Conservation (phyloP, 2,329 filamentous ascomycete species). For the Dothistroma septosporum region DNA sequence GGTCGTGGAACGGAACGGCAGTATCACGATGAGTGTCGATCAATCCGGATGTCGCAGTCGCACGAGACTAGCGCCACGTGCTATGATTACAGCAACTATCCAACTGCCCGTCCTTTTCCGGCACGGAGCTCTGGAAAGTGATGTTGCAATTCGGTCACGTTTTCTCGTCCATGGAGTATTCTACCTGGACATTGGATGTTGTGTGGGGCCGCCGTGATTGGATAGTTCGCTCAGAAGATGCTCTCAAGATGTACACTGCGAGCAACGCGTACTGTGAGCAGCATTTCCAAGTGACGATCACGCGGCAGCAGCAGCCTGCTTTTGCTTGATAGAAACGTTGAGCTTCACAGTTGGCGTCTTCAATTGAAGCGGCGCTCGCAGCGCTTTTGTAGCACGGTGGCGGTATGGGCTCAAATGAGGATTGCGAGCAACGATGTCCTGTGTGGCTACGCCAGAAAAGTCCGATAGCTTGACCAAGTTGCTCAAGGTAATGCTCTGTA, state of each 20-base stretch:
- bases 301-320: slow-evolving; percentile 7
- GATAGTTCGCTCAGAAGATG: background rate
- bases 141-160: background rate
- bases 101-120: too few relatives aligned
- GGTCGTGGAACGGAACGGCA: background rate
- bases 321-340: slow-evolving; percentile 28
- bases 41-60: background rate
- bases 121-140: too few relatives aligned
- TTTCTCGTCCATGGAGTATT: too few relatives aligned
- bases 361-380: slow-evolving; percentile 14
- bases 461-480: slow-evolving; percentile 25
- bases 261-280: background rate
- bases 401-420: slow-evolving; percentile 23
- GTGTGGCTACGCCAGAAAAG: slow-evolving; percentile 23
- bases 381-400: slow-evolving; percentile 20
- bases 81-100: too few relatives aligned
- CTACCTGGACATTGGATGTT: too few relatives aligned
- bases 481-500: slow-evolving; percentile 22
- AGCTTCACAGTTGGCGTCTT: slow-evolving; percentile 28
- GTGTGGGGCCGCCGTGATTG: too few relatives aligned
- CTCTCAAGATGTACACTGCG: background rate
- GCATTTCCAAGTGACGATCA: background rate
- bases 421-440: slow-evolving; percentile 29
- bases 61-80: background rate
- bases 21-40: background rate